phyloP scores from a whole-genome alignment of 768 basidiomycete genomes.

The Amanita muscaria region DNA sequence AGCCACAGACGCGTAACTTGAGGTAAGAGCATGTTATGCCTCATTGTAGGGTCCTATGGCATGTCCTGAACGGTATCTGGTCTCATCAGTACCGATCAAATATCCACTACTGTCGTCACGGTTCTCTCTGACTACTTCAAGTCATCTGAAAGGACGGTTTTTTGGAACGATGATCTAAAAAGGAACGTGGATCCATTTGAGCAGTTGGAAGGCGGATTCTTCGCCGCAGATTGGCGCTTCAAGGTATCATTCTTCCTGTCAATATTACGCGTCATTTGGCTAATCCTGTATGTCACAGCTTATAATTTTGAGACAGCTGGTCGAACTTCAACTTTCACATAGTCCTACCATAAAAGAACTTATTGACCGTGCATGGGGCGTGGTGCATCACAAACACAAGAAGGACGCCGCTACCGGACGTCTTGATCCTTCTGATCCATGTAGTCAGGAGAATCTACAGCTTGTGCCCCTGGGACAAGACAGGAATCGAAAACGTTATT shows the following conservation, averaged over 20 bases:
- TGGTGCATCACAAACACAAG: constrained; percentile 77
- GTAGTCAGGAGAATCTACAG: constrained; percentile 56
- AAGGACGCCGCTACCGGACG: constrained; percentile 51
- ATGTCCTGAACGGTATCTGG: constrained; percentile 25
- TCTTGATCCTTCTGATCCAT: constrained; percentile 51
- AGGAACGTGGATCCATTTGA: constrained; percentile 70
- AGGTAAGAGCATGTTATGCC: constrained; percentile 48
- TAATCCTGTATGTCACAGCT: constrained; percentile 39
- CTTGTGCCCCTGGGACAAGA: constrained; percentile 75
- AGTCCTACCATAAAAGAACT: constrained; percentile 56
- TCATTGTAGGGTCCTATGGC: constrained; percentile 15
- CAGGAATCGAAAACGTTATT: constrained; percentile 66
- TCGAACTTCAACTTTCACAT: constrained; percentile 75
- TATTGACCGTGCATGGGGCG: constrained; percentile 84
- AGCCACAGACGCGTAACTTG: constrained; percentile 84
- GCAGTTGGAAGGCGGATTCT: constrained; percentile 62
- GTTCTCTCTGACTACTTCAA: constrained; percentile 70
- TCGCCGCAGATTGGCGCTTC: constrained; percentile 70
- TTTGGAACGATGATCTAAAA: constrained; percentile 66
- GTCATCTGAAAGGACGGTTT: constrained; percentile 63
- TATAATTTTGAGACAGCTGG: constrained; percentile 73
- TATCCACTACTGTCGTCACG: constrained; percentile 63
- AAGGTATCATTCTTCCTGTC: constrained; percentile 47
- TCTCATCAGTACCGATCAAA: constrained; percentile 62
- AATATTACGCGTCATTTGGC: constrained; percentile 11